Percentiles rank a stretch among this genome's conserved stretches.
Evolutionary conservation across 2,329 filamentous ascomycete genomes (phyloP).

Genomic region (Aspergillus floridensis): DNA sequence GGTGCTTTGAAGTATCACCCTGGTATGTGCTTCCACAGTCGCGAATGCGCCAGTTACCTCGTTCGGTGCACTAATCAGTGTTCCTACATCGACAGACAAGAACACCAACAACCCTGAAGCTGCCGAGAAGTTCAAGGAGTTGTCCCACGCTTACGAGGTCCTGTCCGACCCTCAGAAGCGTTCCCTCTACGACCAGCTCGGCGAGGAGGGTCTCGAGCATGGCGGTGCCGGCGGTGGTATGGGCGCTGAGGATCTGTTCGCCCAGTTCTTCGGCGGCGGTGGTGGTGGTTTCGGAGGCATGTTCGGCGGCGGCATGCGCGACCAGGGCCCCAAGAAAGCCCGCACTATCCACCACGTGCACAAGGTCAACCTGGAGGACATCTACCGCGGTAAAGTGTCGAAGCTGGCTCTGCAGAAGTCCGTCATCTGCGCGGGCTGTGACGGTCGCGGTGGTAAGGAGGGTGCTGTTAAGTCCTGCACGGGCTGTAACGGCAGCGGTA

Average conservation of each 20-base stretch:
- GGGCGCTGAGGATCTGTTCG: conserved; percentile 93
- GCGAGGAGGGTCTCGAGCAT: conserved; percentile 87
- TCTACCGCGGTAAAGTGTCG: conserved; percentile 96
- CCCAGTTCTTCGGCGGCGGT: conserved; percentile 88
- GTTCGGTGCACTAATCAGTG: background rate
- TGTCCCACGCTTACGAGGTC: conserved; percentile 93
- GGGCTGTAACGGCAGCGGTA: conserved; percentile 88
- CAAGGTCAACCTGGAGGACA: conserved; percentile 96
- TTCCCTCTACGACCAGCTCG: conserved; percentile 91
- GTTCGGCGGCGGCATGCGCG: conserved; percentile 75
- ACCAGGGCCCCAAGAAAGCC: conserved; percentile 82
- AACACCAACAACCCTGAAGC: conserved; percentile 90
- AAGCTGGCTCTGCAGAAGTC: conserved; percentile 97
- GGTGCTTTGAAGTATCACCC: conserved; percentile 85
- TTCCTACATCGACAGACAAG: conserved; percentile 67
- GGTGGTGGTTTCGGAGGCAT: conserved; percentile 71
- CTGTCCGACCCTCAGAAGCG: conserved; percentile 92
- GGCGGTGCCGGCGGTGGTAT: conserved; percentile 82
- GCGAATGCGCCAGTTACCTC: background rate
- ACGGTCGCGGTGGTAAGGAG: conserved; percentile 92
- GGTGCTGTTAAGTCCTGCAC: conserved; percentile 92
- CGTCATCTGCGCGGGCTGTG: conserved; percentile 92
- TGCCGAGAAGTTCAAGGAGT: conserved; percentile 97
- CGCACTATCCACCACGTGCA: conserved; percentile 97
- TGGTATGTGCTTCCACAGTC: conserved; percentile 59